Conservation (phyloP, 2,329 filamentous ascomycete species). For the Mariannaea elegans region DNA sequence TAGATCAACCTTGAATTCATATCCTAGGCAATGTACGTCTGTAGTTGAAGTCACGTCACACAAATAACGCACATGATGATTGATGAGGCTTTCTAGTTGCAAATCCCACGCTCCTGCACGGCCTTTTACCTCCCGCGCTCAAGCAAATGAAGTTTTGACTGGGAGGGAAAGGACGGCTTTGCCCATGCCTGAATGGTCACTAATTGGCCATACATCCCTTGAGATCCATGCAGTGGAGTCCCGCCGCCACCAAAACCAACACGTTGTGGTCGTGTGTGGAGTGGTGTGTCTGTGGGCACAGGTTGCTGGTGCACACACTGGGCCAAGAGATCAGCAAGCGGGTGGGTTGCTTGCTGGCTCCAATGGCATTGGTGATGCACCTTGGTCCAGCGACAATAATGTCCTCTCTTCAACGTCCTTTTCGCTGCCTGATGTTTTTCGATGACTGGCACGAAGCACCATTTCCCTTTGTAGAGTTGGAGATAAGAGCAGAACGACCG, state of each 20-base stretch:
- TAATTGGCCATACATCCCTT: conserved; percentile 23
- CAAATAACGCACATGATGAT: conserved; percentile 11
- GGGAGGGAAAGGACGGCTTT: conserved; percentile 14
- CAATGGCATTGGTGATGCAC: neutral
- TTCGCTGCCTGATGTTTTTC: conserved; percentile 2
- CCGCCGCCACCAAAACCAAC: conserved; percentile 26
- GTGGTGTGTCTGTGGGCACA: conserved; percentile 3
- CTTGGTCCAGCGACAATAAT: neutral
- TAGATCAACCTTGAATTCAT: conserved; percentile 13
- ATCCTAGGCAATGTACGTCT: neutral
- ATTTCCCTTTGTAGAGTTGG: neutral
- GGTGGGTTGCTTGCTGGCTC: neutral
- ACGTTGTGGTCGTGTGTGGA: conserved; percentile 15
- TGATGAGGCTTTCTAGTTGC: conserved; percentile 12
- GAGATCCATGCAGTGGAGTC: conserved; percentile 23
- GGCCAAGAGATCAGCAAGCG: conserved; percentile 8
- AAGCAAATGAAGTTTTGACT: conserved; percentile 27
- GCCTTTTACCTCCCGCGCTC: conserved; percentile 9
- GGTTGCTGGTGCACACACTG: neutral
- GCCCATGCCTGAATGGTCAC: neutral
- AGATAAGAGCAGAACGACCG: neutral
- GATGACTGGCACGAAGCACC: neutral
- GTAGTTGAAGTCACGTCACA: conserved; percentile 1
- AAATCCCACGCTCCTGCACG: conserved; percentile 14
- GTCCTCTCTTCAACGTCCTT: neutral